Evolutionary conservation across 2,329 filamentous ascomycete genomes (phyloP).

Genomic region (Hypomyces rosellus): DNA sequence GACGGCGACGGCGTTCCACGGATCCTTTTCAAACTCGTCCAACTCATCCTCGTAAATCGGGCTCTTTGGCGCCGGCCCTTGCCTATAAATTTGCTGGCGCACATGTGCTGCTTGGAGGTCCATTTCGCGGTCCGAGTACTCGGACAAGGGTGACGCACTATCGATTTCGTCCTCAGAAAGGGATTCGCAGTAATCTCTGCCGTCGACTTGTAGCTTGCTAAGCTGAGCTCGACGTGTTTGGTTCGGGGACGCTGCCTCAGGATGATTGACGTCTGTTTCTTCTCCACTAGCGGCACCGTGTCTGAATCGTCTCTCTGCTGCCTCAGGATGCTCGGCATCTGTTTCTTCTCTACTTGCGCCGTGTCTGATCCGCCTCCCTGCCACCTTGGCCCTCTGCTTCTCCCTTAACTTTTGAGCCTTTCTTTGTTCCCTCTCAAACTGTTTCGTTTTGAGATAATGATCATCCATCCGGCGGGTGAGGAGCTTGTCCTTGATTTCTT

Average conservation of each 20-base stretch:
- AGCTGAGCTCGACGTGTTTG: neutral
- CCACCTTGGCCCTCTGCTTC: conserved; percentile 73
- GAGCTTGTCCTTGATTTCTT: conserved; percentile 33
- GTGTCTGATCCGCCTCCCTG: conserved; percentile 30
- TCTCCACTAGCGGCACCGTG: neutral
- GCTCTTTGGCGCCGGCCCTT: conserved; percentile 5
- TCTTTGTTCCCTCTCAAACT: conserved; percentile 27
- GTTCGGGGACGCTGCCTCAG: neutral
- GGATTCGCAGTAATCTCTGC: conserved; percentile 13
- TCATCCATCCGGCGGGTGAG: conserved; percentile 32
- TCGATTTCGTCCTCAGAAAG: conserved; percentile 22
- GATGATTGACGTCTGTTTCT: neutral
- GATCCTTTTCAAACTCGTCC: conserved; percentile 49
- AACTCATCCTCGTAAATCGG: conserved; percentile 33
- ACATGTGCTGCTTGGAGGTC: conserved; percentile 25
- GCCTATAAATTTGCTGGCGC: conserved; percentile 8
- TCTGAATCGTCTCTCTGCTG: conserved; percentile 40
- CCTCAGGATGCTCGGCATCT: conserved; percentile 23
- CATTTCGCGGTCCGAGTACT: conserved; percentile 35
- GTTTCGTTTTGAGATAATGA: conserved; percentile 32
- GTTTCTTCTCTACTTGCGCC: neutral
- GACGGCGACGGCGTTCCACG: conserved; percentile 60
- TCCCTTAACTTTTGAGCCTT: conserved; percentile 60
- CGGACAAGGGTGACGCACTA: conserved; percentile 29
- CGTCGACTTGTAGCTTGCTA: neutral